Percentiles rank a stretch among this genome's conserved stretches.
phyloP scores from a whole-genome alignment of 164 flowering plant species.

The Annona squamosa region DNA sequence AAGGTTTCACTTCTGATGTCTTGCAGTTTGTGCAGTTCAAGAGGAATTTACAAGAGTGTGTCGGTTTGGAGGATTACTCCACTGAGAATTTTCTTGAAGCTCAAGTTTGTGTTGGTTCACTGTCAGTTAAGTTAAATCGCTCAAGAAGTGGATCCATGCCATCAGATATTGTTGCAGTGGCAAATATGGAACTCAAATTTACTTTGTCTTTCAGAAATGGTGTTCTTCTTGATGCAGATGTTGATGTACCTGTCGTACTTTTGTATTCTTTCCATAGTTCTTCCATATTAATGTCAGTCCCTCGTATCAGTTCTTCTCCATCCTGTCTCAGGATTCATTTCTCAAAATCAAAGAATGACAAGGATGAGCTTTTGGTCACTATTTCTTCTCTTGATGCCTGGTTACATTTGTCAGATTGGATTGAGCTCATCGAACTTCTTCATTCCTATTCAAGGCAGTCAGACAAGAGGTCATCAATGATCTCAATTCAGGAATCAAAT shows the following conservation, averaged over 20 bases:
- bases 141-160: slow-evolving; percentile 12
- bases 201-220: slow-evolving; percentile 48
- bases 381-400: slow-evolving; percentile 61
- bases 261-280: slow-evolving; percentile 40
- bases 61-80: slow-evolving; percentile 21
- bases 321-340: slow-evolving; percentile 39
- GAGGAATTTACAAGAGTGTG: slow-evolving; percentile 22
- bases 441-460: slow-evolving; percentile 19
- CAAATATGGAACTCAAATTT: slow-evolving; percentile 42
- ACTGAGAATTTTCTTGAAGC: slow-evolving; percentile 26
- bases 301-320: slow-evolving; percentile 17
- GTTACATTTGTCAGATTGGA: slow-evolving; percentile 63
- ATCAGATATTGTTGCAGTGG: slow-evolving; percentile 35
- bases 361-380: slow-evolving; percentile 30
- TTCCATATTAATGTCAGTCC: slow-evolving; percentile 32
- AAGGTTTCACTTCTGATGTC: slow-evolving; percentile 50
- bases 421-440: slow-evolving; percentile 34
- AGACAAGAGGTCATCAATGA: slow-evolving; percentile 9
- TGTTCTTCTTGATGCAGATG: slow-evolving; percentile 26
- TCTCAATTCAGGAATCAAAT: slow-evolving; percentile 12
- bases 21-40: slow-evolving; percentile 47
- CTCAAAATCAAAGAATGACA: slow-evolving; percentile 24
- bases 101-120: slow-evolving; percentile 30
- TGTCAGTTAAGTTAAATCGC: slow-evolving; percentile 30
- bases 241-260: slow-evolving; percentile 32